Evolutionary conservation across 768 basidiomycete genomes (phyloP).

Genomic region (Podaxis carcinomalis): DNA sequence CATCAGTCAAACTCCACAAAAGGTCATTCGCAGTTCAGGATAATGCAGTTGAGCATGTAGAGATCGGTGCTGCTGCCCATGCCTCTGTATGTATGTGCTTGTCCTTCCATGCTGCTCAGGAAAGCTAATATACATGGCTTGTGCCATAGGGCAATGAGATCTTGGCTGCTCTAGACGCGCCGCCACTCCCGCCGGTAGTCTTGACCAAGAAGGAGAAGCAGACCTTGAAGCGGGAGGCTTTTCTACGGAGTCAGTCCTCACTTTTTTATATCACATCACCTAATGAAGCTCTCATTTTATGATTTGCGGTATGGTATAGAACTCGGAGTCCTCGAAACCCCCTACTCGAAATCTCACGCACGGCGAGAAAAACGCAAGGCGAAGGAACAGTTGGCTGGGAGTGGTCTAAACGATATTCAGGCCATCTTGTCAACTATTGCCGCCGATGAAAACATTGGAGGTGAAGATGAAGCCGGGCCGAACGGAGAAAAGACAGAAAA

Average conservation of each 20-base stretch:
- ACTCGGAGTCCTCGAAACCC: slow-evolving; percentile 43
- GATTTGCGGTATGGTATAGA: slow-evolving; percentile 14
- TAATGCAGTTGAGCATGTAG: slow-evolving; percentile 42
- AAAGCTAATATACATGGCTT: not conserved
- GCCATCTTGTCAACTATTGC: slow-evolving; percentile 53
- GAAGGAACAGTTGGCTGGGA: slow-evolving; percentile 52
- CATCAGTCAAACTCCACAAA: slow-evolving; percentile 45
- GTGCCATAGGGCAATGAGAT: slow-evolving; percentile 12
- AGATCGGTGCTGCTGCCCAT: slow-evolving; percentile 36
- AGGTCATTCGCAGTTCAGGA: slow-evolving; percentile 48
- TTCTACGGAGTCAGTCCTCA: slow-evolving; percentile 53
- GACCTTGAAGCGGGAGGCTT: slow-evolving; percentile 59
- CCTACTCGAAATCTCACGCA: slow-evolving; percentile 70
- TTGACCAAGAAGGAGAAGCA: slow-evolving; percentile 64
- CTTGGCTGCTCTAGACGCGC: slow-evolving; percentile 24
- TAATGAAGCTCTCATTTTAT: not conserved
- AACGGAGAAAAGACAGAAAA: slow-evolving; percentile 16
- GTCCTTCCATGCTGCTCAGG: not conserved
- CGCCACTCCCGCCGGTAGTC: slow-evolving; percentile 8
- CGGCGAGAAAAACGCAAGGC: slow-evolving; percentile 69
- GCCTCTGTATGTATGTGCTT: slow-evolving; percentile 33
- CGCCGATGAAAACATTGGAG: slow-evolving; percentile 18
- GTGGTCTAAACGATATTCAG: slow-evolving; percentile 42
- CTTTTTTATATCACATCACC: not conserved
- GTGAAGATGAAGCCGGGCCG: slow-evolving; percentile 9